phyloP scores from a whole-genome alignment of 2,329 filamentous ascomycete species.

The Penicillium sclerotigenum region DNA sequence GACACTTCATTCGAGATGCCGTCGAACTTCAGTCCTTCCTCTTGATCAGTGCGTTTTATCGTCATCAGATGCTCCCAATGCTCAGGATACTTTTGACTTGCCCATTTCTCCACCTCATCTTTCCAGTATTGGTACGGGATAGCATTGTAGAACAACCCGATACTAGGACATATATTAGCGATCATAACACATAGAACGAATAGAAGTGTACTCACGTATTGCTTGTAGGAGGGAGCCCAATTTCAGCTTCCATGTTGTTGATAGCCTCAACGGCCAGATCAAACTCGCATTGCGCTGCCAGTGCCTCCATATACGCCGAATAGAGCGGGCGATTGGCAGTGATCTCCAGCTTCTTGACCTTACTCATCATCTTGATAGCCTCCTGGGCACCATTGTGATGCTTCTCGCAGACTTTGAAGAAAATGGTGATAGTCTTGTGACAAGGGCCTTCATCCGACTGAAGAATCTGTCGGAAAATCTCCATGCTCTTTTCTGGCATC shows the following conservation, averaged over 20 bases:
- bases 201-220: slow-evolving; percentile 60
- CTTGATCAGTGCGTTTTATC: slow-evolving; percentile 31
- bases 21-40: slow-evolving; percentile 35
- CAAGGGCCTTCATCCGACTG: slow-evolving; percentile 80
- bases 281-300: slow-evolving; percentile 69
- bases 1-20: slow-evolving; percentile 27
- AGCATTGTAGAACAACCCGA: slow-evolving; percentile 74
- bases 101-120: slow-evolving; percentile 70
- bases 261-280: slow-evolving; percentile 66
- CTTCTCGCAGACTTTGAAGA: slow-evolving; percentile 74
- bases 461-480: slow-evolving; percentile 83
- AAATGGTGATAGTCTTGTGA: slow-evolving; percentile 73
- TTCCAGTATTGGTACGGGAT: slow-evolving; percentile 65
- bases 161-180: slow-evolving; percentile 44
- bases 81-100: slow-evolving; percentile 62
- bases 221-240: slow-evolving; percentile 64
- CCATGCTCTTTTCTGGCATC: slow-evolving; percentile 63
- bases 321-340: slow-evolving; percentile 72
- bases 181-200: background rate
- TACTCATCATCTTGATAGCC: slow-evolving; percentile 52
- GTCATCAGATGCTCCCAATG: slow-evolving; percentile 66
- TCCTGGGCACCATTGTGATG: slow-evolving; percentile 44
- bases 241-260: slow-evolving; percentile 62
- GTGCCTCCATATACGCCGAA: slow-evolving; percentile 70
- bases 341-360: slow-evolving; percentile 69